Evolutionary conservation across 2,329 filamentous ascomycete genomes (phyloP), one percentile per base, ranked within the genome.

Genomic region (Sporothrix mexicana): DNA sequence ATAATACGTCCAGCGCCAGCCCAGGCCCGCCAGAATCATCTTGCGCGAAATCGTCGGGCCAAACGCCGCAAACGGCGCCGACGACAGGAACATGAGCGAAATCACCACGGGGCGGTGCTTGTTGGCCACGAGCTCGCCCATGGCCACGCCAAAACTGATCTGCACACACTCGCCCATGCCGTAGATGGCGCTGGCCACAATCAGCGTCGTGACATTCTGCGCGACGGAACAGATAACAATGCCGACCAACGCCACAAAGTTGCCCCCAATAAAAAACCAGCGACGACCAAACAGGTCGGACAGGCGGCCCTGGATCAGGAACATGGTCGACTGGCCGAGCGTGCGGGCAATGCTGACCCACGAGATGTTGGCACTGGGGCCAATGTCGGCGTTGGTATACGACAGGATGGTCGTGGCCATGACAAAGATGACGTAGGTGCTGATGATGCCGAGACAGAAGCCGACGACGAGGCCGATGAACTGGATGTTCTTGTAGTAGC

Each of bases 121-220:
- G 77, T 83, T 83, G 13, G 82, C 82, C 13, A 83, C 80, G 36
- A 84, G 76, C 76, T 84, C 82, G n/a, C 80, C 79, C 15, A 83
- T 77, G 7, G 80, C 80, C 7, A 81, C 79, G 53, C 81, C 80
- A 73, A 81, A 82, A 49, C 79, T 81, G 69, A 82, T 75, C 75
- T 82, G 81, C 3, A 80, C 79, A 0, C 80, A 81, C 75, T 80
- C 80, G 8, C 79, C 81, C 13, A 81, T 66, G 7, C 81, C 81
- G 45, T 81, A 81, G 2, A 82, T 75, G 1, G 78, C 81, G 62
- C 78, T 79, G 36, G 79, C 81, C 5, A 79, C 72, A 53, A 82
- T 82, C 61, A 82, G 76, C 1, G 77, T 77, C 69, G 80, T 77
- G 20, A 82, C 76, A 71, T 80, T 79, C 45, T 79, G 75, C 2